Base-by-base conservation (phyloP, 1,139 yeast species). In the Geotrichum candidum region DNA sequence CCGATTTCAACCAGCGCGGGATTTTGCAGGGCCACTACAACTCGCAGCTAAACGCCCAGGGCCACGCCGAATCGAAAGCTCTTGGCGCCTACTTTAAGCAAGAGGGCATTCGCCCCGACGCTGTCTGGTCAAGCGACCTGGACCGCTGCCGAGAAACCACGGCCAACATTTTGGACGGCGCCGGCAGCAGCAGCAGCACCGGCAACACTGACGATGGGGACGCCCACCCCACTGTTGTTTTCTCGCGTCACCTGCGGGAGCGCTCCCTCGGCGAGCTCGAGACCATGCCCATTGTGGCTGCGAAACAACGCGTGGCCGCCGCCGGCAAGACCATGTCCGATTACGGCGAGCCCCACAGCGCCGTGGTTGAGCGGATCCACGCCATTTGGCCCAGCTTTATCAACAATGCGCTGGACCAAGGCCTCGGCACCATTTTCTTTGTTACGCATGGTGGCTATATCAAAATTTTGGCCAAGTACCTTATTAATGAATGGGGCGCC, bases 401-500 rank as follows among this genome's bases (percentile, higher is more conserved):
- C 2, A 75, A 75, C 7, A 74, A 74, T 18, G 77, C 83, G 10
- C 65, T 69, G 1, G 69, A 68, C 0, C 69, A 75, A 2, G 73
- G 73, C 23, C 72, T 77, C 64, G 72, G 74, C 55, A 87, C 87
- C 64, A 80, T 88, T 1, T 77, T 86, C 33, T 65, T 90, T 31
- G 85, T 94, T 62, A 85, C 94, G 13, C 97, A 91, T 71, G 97
- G 97, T 23, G 96, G 97, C 6, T 90, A 90, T 1, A 85, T 91
- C 45, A 81, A 35, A 11, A 35, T 35, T 5, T 35, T 55, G 29
- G 29, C 22, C n/a, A 46, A 48, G 53, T 46, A 60, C 29, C 46
- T 60, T 13, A 33, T 60, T 23, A 56, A 53, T 52, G 23, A 31
- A 7, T 54, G 59, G 9, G 53, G 35, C 3, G 54, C 53, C 22